A percentile compares a stretch with the other conserved stretches of the same genome.
Evolutionary conservation across 139 green algal species (phyloP).

Genomic region (Coelastrella sp.): DNA sequence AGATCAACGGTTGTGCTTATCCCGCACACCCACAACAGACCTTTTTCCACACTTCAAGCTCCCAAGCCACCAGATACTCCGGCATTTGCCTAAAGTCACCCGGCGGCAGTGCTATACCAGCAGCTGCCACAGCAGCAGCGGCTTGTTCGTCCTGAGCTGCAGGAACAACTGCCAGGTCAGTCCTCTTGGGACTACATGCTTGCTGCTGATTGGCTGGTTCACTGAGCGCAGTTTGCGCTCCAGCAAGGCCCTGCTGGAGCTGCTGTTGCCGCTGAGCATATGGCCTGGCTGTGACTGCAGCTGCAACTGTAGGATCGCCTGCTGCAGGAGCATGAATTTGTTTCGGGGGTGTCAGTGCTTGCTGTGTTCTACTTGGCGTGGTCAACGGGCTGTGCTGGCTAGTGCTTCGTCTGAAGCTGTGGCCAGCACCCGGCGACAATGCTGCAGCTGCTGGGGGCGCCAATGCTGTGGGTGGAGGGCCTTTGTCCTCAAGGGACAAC

Average conservation of each 20-base stretch:
- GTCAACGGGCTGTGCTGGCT: constrained; percentile 4
- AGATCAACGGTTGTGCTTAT: not conserved
- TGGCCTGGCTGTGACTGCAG: not conserved
- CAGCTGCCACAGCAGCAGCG: constrained; percentile 5
- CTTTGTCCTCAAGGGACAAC: constrained; percentile 63
- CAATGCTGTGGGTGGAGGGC: constrained; percentile 14
- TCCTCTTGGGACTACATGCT: too few relatives aligned
- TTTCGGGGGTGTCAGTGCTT: not conserved
- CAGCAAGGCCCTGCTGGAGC: not conserved
- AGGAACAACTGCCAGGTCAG: not conserved
- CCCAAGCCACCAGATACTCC: constrained; percentile 70
- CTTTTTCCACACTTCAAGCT: constrained; percentile 81
- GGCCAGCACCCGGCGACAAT: not conserved
- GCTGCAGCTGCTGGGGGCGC: not conserved
- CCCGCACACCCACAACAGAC: not conserved
- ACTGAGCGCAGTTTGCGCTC: not conserved
- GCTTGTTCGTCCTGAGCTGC: not conserved
- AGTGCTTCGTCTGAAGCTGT: constrained; percentile 3
- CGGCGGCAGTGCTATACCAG: not conserved
- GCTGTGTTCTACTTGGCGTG: not conserved
- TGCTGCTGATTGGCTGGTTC: too few relatives aligned
- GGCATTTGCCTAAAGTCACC: constrained; percentile 35
- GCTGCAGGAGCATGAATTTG: not conserved
- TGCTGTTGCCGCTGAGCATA: constrained; percentile 12
- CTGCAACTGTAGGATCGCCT: not conserved